Percentiles rank a stretch among this genome's conserved stretches.
Evolutionary conservation across 2,329 filamentous ascomycete genomes (phyloP).

Genomic region (Teratosphaeriaceae sp.): DNA sequence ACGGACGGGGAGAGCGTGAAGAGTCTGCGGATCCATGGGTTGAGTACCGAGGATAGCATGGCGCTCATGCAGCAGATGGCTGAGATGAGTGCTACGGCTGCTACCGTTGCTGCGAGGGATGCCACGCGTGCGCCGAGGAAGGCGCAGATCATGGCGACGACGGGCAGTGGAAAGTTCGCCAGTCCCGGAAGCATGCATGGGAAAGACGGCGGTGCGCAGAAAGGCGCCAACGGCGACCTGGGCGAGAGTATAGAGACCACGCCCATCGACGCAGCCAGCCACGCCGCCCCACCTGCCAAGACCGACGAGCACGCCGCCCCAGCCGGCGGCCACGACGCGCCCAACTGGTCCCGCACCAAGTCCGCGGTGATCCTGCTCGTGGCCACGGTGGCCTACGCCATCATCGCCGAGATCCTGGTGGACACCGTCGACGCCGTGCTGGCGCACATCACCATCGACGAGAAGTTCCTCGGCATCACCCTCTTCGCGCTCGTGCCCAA

Average conservation of each 20-base stretch:
- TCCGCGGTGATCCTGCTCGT: slow-evolving; percentile 82
- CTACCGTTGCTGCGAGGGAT: slow-evolving; percentile 78
- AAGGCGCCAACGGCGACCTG: slow-evolving; percentile 5
- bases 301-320: slow-evolving; percentile 25
- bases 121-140: slow-evolving; percentile 51
- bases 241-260: slow-evolving; percentile 3
- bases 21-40: slow-evolving; percentile 49
- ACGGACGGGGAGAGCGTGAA: slow-evolving; percentile 35
- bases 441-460: slow-evolving; percentile 82
- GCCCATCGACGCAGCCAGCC: slow-evolving; percentile 28
- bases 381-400: slow-evolving; percentile 87
- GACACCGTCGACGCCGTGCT: slow-evolving; percentile 97
- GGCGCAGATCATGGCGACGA: slow-evolving; percentile 36
- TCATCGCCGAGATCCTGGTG: slow-evolving; percentile 94
- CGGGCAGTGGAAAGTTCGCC: not conserved
- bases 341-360: slow-evolving; percentile 92
- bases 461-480: slow-evolving; percentile 96
- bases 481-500: slow-evolving; percentile 96
- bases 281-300: slow-evolving; percentile 36
- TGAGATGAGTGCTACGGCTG: slow-evolving; percentile 88
- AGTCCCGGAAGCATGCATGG: not conserved
- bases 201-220: slow-evolving; percentile 5
- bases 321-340: slow-evolving; percentile 86
- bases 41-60: slow-evolving; percentile 77
- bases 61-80: slow-evolving; percentile 78